These are phyloP conservation scores for Pythium oligandrum DNA, from an alignment of 352 stramenopile genomes.

Conservation along the genomic window DNA sequence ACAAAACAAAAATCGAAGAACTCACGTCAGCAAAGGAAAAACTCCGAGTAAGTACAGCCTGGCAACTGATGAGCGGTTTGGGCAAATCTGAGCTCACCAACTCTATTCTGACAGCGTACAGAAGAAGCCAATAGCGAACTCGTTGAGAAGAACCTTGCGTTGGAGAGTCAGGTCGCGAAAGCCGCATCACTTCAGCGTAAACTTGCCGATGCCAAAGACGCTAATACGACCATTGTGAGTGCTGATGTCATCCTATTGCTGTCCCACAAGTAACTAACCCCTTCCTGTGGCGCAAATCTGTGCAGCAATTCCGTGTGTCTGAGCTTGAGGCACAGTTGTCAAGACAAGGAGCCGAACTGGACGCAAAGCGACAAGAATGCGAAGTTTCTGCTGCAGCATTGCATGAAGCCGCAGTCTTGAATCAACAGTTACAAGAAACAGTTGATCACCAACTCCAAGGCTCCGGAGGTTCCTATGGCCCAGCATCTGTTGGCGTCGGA, in stretches of 20 bases:
- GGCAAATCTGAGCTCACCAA: background rate
- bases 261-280: too few species aligned
- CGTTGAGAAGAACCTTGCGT: conserved; percentile 39
- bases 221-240: conserved; percentile 57
- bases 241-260: background rate
- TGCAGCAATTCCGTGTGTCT: conserved; percentile 57
- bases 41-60: conserved; percentile 29
- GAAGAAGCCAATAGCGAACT: conserved; percentile 59
- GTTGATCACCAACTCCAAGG: conserved; percentile 17
- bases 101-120: conserved; percentile 24
- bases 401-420: conserved; percentile 31
- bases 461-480: background rate
- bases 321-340: conserved; percentile 42
- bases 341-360: conserved; percentile 27
- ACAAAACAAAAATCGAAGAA: conserved; percentile 69
- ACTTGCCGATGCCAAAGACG: conserved; percentile 58
- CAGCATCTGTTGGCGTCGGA: conserved; percentile 7
- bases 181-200: conserved; percentile 49
- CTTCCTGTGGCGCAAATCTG: background rate
- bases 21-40: conserved; percentile 45
- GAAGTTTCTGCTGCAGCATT: conserved; percentile 28
- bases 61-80: too few species aligned
- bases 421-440: conserved; percentile 49
- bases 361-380: conserved; percentile 19
- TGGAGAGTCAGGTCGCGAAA: conserved; percentile 50